Evolutionary conservation across 1,284 basidiomycete genomes (phyloP).

Genomic region (Microstroma glucosiphilum): DNA sequence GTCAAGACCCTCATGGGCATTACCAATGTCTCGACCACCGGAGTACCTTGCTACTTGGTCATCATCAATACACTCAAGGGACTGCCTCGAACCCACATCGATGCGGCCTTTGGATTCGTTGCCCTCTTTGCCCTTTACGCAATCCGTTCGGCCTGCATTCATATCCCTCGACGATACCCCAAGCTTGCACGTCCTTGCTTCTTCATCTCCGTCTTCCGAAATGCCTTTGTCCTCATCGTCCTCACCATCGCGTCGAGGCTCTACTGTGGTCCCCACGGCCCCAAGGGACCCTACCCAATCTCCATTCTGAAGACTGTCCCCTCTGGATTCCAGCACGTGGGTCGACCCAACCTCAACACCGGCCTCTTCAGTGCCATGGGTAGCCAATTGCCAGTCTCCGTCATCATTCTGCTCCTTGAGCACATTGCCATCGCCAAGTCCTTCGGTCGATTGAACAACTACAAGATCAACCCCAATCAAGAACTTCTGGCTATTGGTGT

Average conservation of each 20-base stretch:
- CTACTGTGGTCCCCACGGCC: constrained; percentile 43
- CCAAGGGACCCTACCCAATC: constrained; percentile 70
- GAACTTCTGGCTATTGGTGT: constrained; percentile 96
- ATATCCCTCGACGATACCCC: constrained; percentile 64
- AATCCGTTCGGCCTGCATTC: constrained; percentile 65
- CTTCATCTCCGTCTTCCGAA: constrained; percentile 45
- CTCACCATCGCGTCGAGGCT: constrained; percentile 57
- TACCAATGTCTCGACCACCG: constrained; percentile 32
- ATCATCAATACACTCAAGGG: constrained; percentile 87
- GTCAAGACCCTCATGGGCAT: constrained; percentile 47
- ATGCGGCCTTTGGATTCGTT: constrained; percentile 83
- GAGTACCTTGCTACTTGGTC: constrained; percentile 67
- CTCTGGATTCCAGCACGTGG: constrained; percentile 60
- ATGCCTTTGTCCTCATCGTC: constrained; percentile 48
- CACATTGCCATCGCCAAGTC: constrained; percentile 91
- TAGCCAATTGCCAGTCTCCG: constrained; percentile 77
- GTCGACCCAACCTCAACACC: constrained; percentile 63
- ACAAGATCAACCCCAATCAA: constrained; percentile 96
- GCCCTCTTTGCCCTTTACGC: constrained; percentile 69
- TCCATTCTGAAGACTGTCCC: constrained; percentile 71
- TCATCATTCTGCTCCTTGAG: constrained; percentile 88
- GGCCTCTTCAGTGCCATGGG: constrained; percentile 66
- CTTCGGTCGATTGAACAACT: constrained; percentile 90
- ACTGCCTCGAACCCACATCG: constrained; percentile 64
- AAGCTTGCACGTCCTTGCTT: constrained; percentile 62